phyloP scores from a whole-genome alignment of 192 early-diverging fungal species.

The Geranomyces variabilis region DNA sequence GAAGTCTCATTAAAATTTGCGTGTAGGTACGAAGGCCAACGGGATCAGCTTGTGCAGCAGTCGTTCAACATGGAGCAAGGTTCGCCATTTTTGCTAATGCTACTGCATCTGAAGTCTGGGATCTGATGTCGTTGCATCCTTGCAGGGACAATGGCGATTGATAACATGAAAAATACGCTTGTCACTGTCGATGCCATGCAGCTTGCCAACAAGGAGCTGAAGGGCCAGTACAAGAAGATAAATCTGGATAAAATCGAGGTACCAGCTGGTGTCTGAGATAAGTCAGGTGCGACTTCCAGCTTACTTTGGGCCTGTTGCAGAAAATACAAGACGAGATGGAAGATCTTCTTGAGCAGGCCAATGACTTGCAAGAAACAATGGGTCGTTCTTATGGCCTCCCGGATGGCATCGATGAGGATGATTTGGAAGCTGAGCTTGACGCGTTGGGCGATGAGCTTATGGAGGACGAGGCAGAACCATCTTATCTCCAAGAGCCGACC shows the following conservation, averaged over 20 bases:
- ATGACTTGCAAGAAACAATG: constrained; percentile 96
- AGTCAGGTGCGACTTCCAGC: neutral
- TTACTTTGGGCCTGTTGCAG: constrained; percentile 38
- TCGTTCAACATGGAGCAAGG: constrained; percentile 99
- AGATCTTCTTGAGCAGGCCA: constrained; percentile 94
- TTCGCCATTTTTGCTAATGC: constrained; percentile 39
- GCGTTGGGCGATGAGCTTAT: constrained; percentile 91
- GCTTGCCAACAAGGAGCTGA: constrained; percentile 90
- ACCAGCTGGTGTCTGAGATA: constrained; percentile 31
- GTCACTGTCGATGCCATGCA: constrained; percentile 97
- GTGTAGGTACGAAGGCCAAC: constrained; percentile 82
- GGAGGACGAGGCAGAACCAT: constrained; percentile 80
- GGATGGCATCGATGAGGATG: constrained; percentile 95
- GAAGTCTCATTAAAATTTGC: too few species aligned
- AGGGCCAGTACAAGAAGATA: constrained; percentile 94
- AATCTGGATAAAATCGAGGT: constrained; percentile 95
- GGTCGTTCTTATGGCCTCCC: constrained; percentile 90
- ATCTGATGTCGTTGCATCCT: neutral
- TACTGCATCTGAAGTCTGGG: neutral
- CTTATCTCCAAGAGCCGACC: constrained; percentile 75
- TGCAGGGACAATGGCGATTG: constrained; percentile 71
- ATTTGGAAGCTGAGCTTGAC: constrained; percentile 97
- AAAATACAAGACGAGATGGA: constrained; percentile 98
- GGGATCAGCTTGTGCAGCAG: constrained; percentile 93
- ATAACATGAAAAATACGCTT: constrained; percentile 97